phyloP scores from a whole-genome alignment of 306 rosid species.

The Prinsepia uniflora region DNA sequence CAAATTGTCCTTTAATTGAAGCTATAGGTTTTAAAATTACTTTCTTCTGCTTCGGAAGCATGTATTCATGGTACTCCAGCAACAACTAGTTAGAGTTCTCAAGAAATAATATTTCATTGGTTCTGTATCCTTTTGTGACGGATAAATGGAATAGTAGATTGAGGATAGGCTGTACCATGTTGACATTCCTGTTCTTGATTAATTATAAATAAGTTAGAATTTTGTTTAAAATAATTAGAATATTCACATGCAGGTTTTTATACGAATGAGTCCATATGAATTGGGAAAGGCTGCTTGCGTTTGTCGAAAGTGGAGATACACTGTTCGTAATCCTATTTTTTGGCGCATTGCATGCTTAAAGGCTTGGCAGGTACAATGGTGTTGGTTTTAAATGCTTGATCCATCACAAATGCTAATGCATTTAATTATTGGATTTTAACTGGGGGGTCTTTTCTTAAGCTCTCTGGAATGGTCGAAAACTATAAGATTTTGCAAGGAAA shows the following conservation, averaged over 20 bases:
- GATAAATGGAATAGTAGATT: background rate
- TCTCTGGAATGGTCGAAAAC: slow-evolving; percentile 70
- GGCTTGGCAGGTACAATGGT: slow-evolving; percentile 92
- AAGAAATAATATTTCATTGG: background rate
- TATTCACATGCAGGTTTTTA: slow-evolving; percentile 51
- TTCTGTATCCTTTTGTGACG: background rate
- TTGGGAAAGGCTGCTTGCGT: slow-evolving; percentile 87
- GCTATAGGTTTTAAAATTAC: background rate
- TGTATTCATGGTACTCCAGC: background rate
- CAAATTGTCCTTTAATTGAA: background rate
- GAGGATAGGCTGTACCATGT: background rate
- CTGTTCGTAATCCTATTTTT: slow-evolving; percentile 82
- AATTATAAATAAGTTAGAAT: background rate
- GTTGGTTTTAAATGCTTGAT: slow-evolving; percentile 12
- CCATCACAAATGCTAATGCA: slow-evolving; percentile 15
- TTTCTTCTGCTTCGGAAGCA: background rate
- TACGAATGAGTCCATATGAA: slow-evolving; percentile 78
- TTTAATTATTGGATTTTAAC: slow-evolving; percentile 25
- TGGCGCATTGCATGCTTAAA: slow-evolving; percentile 94
- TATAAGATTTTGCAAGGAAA: slow-evolving; percentile 68
- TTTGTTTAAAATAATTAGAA: background rate
- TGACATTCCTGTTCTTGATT: background rate
- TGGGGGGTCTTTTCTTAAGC: slow-evolving; percentile 40
- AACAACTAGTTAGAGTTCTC: background rate
- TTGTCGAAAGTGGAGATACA: slow-evolving; percentile 92